These are phyloP conservation scores for Globisporangium uncinulatum DNA, from an alignment of 352 stramenopile genomes.

Conservation along the genomic window DNA sequence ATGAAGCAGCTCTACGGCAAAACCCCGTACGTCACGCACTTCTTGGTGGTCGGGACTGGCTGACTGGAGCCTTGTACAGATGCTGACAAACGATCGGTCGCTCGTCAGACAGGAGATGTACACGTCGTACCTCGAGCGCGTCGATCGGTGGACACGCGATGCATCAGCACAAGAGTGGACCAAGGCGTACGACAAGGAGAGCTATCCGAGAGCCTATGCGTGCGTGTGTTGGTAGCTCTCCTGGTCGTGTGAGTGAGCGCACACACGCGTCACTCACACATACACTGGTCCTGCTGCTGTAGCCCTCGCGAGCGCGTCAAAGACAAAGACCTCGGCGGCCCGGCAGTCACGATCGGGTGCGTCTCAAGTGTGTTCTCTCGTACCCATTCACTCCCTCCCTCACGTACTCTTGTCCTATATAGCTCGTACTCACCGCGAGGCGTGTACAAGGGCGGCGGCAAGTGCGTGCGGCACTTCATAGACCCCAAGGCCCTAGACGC, in stretches of 20 bases:
- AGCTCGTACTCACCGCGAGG: conserved; percentile 44
- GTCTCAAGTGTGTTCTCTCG: neutral
- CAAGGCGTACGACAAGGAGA: conserved; percentile 50
- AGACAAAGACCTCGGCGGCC: conserved; percentile 29
- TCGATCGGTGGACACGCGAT: conserved; percentile 43
- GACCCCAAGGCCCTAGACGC: conserved; percentile 15
- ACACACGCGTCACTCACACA: neutral
- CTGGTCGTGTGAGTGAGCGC: neutral
- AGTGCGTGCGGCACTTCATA: conserved; percentile 28
- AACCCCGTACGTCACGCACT: conserved; percentile 24
- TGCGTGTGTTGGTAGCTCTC: conserved; percentile 16
- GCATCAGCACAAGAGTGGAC: conserved; percentile 38
- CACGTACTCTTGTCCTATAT: too few relatives aligned
- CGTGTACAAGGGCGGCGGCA: conserved; percentile 50
- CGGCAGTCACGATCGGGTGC: conserved; percentile 39
- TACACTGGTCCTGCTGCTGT: neutral
- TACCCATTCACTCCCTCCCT: too few relatives aligned
- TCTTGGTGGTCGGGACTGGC: too few relatives aligned
- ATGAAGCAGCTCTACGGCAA: conserved; percentile 53
- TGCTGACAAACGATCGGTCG: neutral
- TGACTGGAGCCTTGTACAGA: too few relatives aligned
- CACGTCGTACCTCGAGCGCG: conserved; percentile 50
- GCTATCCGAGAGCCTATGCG: conserved; percentile 41
- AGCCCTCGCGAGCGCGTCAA: conserved; percentile 44
- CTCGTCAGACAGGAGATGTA: conserved; percentile 59